These are phyloP conservation scores for Colletotrichum acutatum DNA, from an alignment of 2,329 filamentous ascomycete species.

Conservation along the genomic window DNA sequence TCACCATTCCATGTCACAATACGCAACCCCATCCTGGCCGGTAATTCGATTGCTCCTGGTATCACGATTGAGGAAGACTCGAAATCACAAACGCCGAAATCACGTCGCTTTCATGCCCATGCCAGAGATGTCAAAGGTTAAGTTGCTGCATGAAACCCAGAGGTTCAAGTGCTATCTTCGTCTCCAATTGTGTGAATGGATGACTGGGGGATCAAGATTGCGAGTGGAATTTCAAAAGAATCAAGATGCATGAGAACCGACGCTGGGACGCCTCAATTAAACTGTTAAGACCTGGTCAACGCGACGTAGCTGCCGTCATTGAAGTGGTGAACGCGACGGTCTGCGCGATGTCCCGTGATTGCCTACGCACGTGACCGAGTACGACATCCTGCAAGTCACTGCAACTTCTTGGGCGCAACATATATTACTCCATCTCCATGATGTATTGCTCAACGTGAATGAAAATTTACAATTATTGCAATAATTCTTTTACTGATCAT, in stretches of 20 bases:
- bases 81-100: background rate
- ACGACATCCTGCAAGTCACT: background rate
- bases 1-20: conserved; percentile 90
- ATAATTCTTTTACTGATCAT: background rate
- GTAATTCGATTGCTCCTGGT: background rate
- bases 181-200: background rate
- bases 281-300: background rate
- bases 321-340: conserved; percentile 14
- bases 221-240: too few relatives aligned
- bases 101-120: conserved; percentile 10
- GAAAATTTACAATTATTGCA: background rate
- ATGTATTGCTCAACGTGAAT: too few relatives aligned
- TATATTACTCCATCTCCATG: background rate
- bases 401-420: background rate
- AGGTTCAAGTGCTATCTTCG: background rate
- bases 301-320: conserved; percentile 15
- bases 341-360: conserved; percentile 26
- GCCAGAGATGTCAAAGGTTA: background rate
- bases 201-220: background rate
- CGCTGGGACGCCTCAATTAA: background rate
- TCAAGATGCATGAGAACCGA: background rate
- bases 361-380: background rate
- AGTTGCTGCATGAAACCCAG: background rate
- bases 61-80: background rate
- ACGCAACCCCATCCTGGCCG: conserved; percentile 72